Percentiles rank a stretch among this genome's conserved stretches.
These are phyloP conservation scores for Taiozyma sp. DNA, from an alignment of 1,139 yeast species.

Conservation along the genomic window DNA sequence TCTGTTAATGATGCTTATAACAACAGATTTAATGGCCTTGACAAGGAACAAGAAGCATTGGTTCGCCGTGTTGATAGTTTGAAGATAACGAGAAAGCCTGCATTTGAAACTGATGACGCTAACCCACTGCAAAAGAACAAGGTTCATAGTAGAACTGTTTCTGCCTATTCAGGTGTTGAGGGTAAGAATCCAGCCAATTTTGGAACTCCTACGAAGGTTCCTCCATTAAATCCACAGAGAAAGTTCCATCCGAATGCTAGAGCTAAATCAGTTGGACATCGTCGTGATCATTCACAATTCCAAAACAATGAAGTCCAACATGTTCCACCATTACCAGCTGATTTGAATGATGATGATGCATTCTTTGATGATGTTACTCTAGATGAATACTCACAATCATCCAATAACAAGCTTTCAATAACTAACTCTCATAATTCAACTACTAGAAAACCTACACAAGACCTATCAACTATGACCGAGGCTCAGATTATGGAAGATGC, in stretches of 20 bases:
- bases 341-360: conserved; percentile 43
- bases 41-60: conserved; percentile 10
- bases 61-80: conserved; percentile 24
- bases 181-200: not conserved
- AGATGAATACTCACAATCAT: conserved; percentile 28
- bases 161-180: conserved; percentile 31
- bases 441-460: conserved; percentile 4
- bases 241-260: conserved; percentile 80
- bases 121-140: conserved; percentile 15
- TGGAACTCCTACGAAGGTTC: conserved; percentile 7
- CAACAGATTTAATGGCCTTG: conserved; percentile 5
- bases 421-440: conserved; percentile 17
- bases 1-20: conserved; percentile 4
- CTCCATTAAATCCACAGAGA: conserved; percentile 24
- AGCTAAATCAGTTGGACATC: conserved; percentile 85
- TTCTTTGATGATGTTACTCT: conserved; percentile 65
- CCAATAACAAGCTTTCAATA: conserved; percentile 17
- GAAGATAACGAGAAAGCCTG: conserved; percentile 12
- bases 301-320: conserved; percentile 10
- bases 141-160: conserved; percentile 35
- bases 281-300: conserved; percentile 45
- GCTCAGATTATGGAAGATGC: conserved; percentile 64
- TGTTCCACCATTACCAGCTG: conserved; percentile 50
- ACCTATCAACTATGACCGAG: conserved; percentile 41
- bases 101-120: conserved; percentile 16